phyloP scores from a whole-genome alignment of 2,329 filamentous ascomycete species.

The Trichothecium sympodiale region DNA sequence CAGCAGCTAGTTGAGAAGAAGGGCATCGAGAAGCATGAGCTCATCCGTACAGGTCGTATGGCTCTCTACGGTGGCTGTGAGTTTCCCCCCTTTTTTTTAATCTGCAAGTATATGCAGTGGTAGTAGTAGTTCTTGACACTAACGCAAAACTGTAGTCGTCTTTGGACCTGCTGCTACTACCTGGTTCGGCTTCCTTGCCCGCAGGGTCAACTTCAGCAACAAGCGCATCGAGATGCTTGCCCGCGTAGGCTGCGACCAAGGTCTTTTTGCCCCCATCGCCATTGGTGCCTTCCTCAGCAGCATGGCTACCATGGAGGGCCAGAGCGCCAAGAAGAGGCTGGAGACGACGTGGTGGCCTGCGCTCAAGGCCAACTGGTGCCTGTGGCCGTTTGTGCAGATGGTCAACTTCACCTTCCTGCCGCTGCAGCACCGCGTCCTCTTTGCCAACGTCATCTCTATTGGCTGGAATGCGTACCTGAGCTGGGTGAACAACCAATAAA shows the following conservation, averaged over 20 bases:
- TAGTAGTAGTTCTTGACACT: not conserved
- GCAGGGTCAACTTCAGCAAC: constrained; percentile 50
- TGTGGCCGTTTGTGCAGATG: constrained; percentile 80
- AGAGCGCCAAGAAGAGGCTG: constrained; percentile 51
- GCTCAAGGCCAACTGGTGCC: constrained; percentile 71
- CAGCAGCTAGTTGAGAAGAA: constrained; percentile 83
- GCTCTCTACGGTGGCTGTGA: constrained; percentile 65
- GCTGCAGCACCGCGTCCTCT: constrained; percentile 69
- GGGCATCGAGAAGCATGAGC: constrained; percentile 66
- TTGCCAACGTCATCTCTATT: constrained; percentile 71
- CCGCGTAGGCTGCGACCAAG: constrained; percentile 71
- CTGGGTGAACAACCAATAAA: constrained; percentile 41
- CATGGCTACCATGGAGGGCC: constrained; percentile 75
- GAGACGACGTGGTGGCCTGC: constrained; percentile 58
- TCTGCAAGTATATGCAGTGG: too few species aligned
- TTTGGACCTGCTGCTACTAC: constrained; percentile 82
- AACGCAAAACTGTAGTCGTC: constrained; percentile 37
- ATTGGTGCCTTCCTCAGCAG: constrained; percentile 70
- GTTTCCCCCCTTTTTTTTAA: constrained; percentile 16
- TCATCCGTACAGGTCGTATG: constrained; percentile 65
- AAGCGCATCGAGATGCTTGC: constrained; percentile 61
- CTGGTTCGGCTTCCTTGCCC: constrained; percentile 75
- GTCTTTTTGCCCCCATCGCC: constrained; percentile 73
- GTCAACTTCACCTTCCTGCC: constrained; percentile 84
- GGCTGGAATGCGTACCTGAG: constrained; percentile 58